Percentiles rank a stretch among this genome's conserved stretches.
Conservation (phyloP, 176 grass and related monocot genomes). For the Oryza coarctata region DNA sequence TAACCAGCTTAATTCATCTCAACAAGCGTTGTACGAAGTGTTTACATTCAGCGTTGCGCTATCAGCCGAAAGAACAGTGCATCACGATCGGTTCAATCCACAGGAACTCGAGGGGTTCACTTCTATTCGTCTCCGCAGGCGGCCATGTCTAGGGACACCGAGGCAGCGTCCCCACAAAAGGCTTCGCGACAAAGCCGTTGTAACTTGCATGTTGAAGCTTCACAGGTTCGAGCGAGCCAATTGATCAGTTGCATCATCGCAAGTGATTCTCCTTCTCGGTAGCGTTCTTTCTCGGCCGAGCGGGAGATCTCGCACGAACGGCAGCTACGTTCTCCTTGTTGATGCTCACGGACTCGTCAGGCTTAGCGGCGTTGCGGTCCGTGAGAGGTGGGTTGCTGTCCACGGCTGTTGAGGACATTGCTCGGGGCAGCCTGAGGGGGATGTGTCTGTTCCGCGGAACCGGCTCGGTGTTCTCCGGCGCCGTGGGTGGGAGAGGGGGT, state of each 20-base stretch:
- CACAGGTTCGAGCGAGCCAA: background rate
- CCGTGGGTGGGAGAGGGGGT: conserved; percentile 29
- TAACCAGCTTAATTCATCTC: background rate
- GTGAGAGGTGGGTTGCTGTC: conserved; percentile 59
- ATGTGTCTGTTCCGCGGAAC: conserved; percentile 46
- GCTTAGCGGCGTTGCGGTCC: conserved; percentile 60
- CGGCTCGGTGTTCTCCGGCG: conserved; percentile 32
- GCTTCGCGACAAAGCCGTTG: background rate
- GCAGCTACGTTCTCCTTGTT: conserved; percentile 49
- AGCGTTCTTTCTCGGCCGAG: conserved; percentile 40
- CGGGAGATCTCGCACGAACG: conserved; percentile 40
- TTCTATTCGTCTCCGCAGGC: background rate
- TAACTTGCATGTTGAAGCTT: background rate
- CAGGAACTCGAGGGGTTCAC: background rate
- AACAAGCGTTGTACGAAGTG: background rate
- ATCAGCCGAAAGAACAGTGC: background rate
- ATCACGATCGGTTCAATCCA: background rate
- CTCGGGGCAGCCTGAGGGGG: conserved; percentile 69
- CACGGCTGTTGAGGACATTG: conserved; percentile 50
- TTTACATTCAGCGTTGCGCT: background rate
- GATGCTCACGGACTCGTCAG: conserved; percentile 34
- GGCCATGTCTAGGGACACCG: background rate
- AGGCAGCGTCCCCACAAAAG: conserved; percentile 4
- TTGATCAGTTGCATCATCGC: conserved; percentile 15
- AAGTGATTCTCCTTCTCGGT: conserved; percentile 81